Percentiles rank a stretch among this genome's conserved stretches.
These are phyloP conservation scores for Hygrocybe punicea DNA, from an alignment of 768 basidiomycete genomes.

Conservation along the genomic window DNA sequence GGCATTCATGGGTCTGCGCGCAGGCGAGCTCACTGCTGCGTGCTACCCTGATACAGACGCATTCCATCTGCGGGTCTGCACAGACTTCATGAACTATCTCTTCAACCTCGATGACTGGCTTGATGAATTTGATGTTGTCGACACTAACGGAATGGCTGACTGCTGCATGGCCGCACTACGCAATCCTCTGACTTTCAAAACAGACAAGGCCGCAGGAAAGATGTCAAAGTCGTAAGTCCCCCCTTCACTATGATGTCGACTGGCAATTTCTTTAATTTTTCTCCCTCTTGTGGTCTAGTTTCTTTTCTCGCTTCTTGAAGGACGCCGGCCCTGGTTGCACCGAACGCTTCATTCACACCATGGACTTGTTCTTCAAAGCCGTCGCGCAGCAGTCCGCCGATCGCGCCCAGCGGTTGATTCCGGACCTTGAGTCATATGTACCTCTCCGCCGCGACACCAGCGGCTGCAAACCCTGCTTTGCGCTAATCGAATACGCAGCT, in stretches of 20 bases:
- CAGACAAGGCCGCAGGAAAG: slow-evolving; percentile 64
- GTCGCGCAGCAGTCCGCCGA: slow-evolving; percentile 46
- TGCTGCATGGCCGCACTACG: slow-evolving; percentile 71
- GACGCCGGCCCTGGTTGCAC: slow-evolving; percentile 11
- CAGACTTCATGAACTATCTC: slow-evolving; percentile 42
- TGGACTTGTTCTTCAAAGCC: slow-evolving; percentile 42
- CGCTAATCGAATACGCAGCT: slow-evolving; percentile 52
- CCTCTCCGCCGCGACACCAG: slow-evolving; percentile 51
- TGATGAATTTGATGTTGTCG: slow-evolving; percentile 70
- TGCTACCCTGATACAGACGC: slow-evolving; percentile 45
- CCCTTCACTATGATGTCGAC: no score
- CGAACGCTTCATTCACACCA: slow-evolving; percentile 38
- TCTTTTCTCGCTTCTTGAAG: slow-evolving; percentile 9
- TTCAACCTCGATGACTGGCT: slow-evolving; percentile 60
- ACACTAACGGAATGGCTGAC: slow-evolving; percentile 55
- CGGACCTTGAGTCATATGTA: slow-evolving; percentile 53
- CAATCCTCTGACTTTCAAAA: slow-evolving; percentile 54
- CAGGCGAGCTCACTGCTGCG: slow-evolving; percentile 43
- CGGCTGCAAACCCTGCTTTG: slow-evolving; percentile 50
- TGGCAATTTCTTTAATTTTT: no score
- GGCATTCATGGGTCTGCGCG: slow-evolving; percentile 40
- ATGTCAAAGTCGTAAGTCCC: slow-evolving; percentile 3
- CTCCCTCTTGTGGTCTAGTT: neutral
- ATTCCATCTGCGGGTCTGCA: slow-evolving; percentile 44
- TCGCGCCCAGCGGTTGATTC: slow-evolving; percentile 34